phyloP scores from a whole-genome alignment of 305 asterid genomes.

The Fraxinus baroniana region DNA sequence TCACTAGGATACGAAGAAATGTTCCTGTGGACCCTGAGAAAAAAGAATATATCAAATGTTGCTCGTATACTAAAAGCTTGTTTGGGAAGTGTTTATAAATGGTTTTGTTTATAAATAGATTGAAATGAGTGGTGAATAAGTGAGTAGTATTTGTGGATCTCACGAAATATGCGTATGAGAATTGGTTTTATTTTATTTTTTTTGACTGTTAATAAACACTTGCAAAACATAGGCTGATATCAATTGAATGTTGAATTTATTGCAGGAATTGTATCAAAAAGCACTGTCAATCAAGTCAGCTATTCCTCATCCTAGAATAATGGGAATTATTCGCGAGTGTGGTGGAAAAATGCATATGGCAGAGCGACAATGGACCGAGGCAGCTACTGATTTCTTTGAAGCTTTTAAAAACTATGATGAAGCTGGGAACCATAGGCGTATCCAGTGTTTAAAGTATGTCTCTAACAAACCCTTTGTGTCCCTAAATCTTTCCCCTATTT shows the following conservation, averaged over 20 bases:
- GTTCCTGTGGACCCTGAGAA: not conserved
- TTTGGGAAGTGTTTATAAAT: not conserved
- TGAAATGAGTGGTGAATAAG: not conserved
- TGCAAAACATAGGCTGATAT: not conserved
- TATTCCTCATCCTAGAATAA: constrained; percentile 96
- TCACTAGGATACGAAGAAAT: not conserved
- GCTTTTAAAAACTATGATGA: constrained; percentile 97
- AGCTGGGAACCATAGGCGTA: constrained; percentile 96
- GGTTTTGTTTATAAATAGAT: not conserved
- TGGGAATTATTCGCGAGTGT: constrained; percentile 98
- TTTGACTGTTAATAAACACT: not conserved
- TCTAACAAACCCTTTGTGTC: not conserved
- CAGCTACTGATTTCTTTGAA: constrained; percentile 97
- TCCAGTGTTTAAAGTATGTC: constrained; percentile 87
- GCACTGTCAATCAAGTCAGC: constrained; percentile 93
- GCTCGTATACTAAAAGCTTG: not conserved
- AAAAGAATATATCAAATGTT: not conserved
- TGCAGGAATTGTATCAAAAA: constrained; percentile 80
- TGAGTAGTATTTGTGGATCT: not conserved
- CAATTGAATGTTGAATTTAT: constrained; percentile 19
- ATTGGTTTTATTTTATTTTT: no score
- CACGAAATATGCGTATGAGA: not conserved
- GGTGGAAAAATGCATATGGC: constrained; percentile 99
- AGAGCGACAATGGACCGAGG: constrained; percentile 95
- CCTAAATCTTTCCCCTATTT: not conserved